Percentiles rank a stretch among this genome's conserved stretches.
phyloP scores from a whole-genome alignment of 75 land plant genomes.

The Pseudotsuga menziesii region DNA sequence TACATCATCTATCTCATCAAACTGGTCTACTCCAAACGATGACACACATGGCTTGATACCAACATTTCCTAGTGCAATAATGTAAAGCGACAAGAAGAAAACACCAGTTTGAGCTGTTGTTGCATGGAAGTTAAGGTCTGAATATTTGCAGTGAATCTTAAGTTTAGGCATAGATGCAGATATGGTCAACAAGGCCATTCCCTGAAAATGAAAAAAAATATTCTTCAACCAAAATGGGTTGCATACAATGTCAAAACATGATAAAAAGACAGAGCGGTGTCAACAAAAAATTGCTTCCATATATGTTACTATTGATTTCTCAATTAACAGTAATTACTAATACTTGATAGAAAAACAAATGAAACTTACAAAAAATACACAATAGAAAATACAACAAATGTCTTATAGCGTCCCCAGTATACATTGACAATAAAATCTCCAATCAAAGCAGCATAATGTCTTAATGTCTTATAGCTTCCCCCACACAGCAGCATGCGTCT shows the following conservation, averaged over 20 bases:
- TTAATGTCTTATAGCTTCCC: no score
- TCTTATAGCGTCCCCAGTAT: constrained; percentile 58
- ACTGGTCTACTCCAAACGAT: constrained; percentile 37
- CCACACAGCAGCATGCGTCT: no score
- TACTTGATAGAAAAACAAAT: not conserved
- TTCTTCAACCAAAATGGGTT: no score
- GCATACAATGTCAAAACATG: constrained; percentile 7
- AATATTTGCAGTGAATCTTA: constrained; percentile 26
- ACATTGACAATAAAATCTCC: constrained; percentile 68
- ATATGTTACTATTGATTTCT: not conserved
- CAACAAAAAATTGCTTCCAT: not conserved
- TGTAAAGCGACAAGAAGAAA: constrained; percentile 20
- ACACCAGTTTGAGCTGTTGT: constrained; percentile 13
- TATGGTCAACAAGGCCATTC: constrained; percentile 56
- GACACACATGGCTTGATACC: constrained; percentile 33
- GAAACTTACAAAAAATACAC: no score
- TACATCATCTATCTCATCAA: constrained; percentile 44
- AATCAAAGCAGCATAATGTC: no score
- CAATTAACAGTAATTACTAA: not conserved
- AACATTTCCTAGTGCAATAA: constrained; percentile 34
- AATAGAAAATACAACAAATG: constrained; percentile 30
- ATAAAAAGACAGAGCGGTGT: not conserved
- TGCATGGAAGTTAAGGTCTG: constrained; percentile 21
- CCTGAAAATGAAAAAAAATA: constrained; percentile 25
- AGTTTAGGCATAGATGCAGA: constrained; percentile 50